Evolutionary conservation across 2,329 filamentous ascomycete genomes (phyloP).

Genomic region (Davidsoniella virescens): DNA sequence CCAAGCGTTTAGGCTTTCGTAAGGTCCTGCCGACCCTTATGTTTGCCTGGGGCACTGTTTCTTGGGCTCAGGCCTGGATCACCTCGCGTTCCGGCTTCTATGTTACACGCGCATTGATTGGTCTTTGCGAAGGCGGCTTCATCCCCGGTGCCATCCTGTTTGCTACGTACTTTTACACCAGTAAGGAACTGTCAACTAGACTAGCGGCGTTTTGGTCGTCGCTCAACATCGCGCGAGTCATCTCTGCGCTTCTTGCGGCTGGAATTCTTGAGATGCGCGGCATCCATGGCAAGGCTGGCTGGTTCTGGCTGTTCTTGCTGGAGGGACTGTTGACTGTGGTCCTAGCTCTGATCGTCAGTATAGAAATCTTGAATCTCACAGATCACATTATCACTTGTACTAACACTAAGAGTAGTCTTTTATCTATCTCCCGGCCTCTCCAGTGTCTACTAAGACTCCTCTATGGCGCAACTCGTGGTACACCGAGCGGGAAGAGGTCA

Average conservation of each 20-base stretch:
- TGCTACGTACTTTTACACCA: conserved; percentile 57
- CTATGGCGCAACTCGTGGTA: conserved; percentile 44
- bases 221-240: conserved; percentile 23
- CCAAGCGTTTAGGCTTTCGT: conserved; percentile 41
- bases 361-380: neutral
- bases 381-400: neutral
- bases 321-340: conserved; percentile 53
- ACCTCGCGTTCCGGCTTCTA: conserved; percentile 31
- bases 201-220: conserved; percentile 53
- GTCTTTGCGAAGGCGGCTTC: conserved; percentile 38
- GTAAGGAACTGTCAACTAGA: conserved; percentile 47
- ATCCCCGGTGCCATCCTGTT: conserved; percentile 47
- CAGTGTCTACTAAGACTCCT: conserved; percentile 44
- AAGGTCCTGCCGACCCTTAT: conserved; percentile 35
- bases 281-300: conserved; percentile 34
- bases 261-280: conserved; percentile 52
- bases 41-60: conserved; percentile 30
- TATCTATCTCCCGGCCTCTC: conserved; percentile 46
- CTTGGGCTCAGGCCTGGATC: conserved; percentile 33
- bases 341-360: conserved; percentile 31
- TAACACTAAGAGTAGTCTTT: conserved; percentile 25
- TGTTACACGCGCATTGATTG: conserved; percentile 34
- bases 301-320: conserved; percentile 48
- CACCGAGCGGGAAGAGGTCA: conserved; percentile 37
- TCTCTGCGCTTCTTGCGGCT: conserved; percentile 37